Base-by-base conservation (phyloP, 371 early-diverging fungal species). In the Mucor piriformis region DNA sequence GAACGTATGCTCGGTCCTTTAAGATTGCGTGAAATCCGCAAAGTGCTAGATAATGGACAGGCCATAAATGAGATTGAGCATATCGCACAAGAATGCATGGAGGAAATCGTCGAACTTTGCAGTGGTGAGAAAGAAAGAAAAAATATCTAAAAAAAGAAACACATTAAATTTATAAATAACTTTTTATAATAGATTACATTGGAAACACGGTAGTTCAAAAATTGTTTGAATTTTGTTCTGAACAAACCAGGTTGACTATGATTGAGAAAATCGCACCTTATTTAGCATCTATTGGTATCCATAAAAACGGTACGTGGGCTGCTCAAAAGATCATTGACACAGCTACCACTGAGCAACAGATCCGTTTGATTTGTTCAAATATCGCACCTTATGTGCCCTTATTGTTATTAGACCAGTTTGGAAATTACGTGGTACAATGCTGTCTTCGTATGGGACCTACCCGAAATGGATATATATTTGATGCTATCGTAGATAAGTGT, bases 301-400 rank as follows among this genome's bases (percentile, higher is more conserved):
- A 94, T 43, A 95, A 95, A 74, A 93, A 95, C 64, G 95, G 95
- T 29, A 95, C 95, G 2, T 95, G 95, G 95, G 94, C 91, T 0
- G 86, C 93, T 50, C 95, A 95, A 66, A 92, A 92, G 69, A 86
- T 94, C 46, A 92, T 95, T 50, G 94, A 93, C 55, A 75, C 78
- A 6, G 90, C 91, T 1, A 81, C 80, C 21, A 82, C 88, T 8
- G 49, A 49, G 6, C 13, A 27, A 29, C 49, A 49, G 66, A 84
- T 88, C 37, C 65, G 65, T 2, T 24, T 79, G 3, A 70, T 79
- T 21, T 64, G 67, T 23, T 43, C 46, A 6, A 76, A 84, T 37
- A 66, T 92, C 27, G 73, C 72, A 48, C 83, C 86, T 5, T 90
- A 77, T 67, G 80, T 90, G 13, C 92, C 93, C n/a, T 86, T 88